Percentiles rank a stretch among this genome's conserved stretches.
These are phyloP conservation scores for Nicotiana tomentosiformis DNA, from an alignment of 257 asterid genomes.

Conservation along the genomic window DNA sequence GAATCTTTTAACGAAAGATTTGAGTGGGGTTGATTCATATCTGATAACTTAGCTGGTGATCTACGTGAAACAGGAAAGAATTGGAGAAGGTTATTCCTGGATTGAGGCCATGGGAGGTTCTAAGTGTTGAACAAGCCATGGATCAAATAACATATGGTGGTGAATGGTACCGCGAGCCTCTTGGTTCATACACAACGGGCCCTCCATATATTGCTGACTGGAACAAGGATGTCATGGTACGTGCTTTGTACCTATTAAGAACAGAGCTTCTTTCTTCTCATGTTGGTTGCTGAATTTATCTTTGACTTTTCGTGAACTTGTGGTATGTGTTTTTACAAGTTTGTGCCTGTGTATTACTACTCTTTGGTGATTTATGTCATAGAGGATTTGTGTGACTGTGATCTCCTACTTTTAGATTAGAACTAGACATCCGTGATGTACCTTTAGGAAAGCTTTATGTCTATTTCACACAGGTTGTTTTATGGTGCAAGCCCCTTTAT, in stretches of 20 bases:
- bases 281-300: background rate
- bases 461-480: background rate
- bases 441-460: background rate
- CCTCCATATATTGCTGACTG: slow-evolving; percentile 73
- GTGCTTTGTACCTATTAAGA: background rate
- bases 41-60: slow-evolving; percentile 4
- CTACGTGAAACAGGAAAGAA: slow-evolving; percentile 55
- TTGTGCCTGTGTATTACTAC: background rate
- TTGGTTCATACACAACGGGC: slow-evolving; percentile 79
- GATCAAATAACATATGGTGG: slow-evolving; percentile 80
- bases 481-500: background rate
- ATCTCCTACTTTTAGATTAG: background rate
- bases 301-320: background rate
- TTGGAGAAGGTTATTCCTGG: slow-evolving; percentile 71
- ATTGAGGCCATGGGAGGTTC: slow-evolving; percentile 97
- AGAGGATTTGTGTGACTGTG: background rate
- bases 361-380: background rate
- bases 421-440: background rate
- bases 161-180: slow-evolving; percentile 87
- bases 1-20: background rate
- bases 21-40: background rate
- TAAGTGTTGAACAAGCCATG: slow-evolving; percentile 96
- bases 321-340: background rate
- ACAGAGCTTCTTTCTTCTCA: background rate
- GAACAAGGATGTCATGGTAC: slow-evolving; percentile 58